A percentile compares a stretch with the other conserved stretches of the same genome.
Evolutionary conservation across 305 asterid species (phyloP).

Genomic region (Plantago lanceolata): DNA sequence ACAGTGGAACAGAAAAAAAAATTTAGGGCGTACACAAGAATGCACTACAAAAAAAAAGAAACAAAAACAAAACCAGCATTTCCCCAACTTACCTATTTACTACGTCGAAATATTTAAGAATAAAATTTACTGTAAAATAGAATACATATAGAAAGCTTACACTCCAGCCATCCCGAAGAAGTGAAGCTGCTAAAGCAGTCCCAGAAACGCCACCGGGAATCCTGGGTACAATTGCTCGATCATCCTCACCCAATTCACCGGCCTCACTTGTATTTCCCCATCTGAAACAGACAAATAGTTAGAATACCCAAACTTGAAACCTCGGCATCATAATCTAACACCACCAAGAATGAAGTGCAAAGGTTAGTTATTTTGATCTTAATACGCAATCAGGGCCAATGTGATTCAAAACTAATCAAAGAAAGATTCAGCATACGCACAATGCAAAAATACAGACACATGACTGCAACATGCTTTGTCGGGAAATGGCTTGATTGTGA

Average conservation of each 20-base stretch:
- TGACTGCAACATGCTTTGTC: no score
- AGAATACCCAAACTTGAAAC: not conserved
- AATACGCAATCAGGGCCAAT: not conserved
- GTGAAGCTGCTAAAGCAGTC: conserved; percentile 94
- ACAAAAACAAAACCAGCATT: not conserved
- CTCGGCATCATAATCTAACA: not conserved
- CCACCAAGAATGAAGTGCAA: not conserved
- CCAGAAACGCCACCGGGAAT: conserved; percentile 87
- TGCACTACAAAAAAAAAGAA: not conserved
- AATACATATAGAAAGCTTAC: conserved; percentile 39
- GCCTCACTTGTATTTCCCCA: conserved; percentile 36
- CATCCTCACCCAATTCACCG: conserved; percentile 44
- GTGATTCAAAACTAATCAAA: not conserved
- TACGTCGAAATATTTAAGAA: conserved; percentile 2
- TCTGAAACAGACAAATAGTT: conserved; percentile 29
- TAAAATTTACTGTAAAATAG: not conserved
- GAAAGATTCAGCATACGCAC: not conserved
- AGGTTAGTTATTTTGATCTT: not conserved
- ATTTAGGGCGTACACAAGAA: conserved; percentile 1
- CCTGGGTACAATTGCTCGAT: conserved; percentile 63
- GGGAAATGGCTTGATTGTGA: no score
- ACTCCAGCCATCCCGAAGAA: conserved; percentile 97
- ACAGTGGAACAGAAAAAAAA: conserved; percentile 20
- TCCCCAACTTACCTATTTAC: conserved; percentile 5
- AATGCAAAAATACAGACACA: no score